Evolutionary conservation across 2,329 filamentous ascomycete genomes (phyloP).

Genomic region (Calonectria hawksworthii): DNA sequence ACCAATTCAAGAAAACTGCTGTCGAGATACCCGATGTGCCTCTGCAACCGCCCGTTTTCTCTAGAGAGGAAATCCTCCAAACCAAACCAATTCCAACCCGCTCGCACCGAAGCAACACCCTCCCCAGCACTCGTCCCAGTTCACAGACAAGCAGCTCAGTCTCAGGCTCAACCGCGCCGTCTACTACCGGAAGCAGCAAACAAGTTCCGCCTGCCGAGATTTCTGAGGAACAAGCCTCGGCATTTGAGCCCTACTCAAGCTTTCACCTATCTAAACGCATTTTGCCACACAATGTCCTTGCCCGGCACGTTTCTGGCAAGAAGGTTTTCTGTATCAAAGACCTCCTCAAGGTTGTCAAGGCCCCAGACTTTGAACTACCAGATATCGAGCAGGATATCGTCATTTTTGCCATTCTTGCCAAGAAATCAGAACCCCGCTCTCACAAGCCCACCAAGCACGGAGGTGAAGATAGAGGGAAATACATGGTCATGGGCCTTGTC

Average conservation of each 20-base stretch:
- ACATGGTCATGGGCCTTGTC: conserved; percentile 91
- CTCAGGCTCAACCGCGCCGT: conserved; percentile 26
- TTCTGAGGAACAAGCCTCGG: conserved; percentile 49
- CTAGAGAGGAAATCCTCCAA: conserved; percentile 72
- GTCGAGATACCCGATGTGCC: conserved; percentile 66
- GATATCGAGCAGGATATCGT: conserved; percentile 90
- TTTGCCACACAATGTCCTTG: conserved; percentile 84
- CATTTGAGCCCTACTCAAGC: conserved; percentile 89
- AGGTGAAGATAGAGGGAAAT: conserved; percentile 78
- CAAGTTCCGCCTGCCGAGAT: conserved; percentile 30
- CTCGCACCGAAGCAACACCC: conserved; percentile 61
- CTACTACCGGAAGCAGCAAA: conserved; percentile 29
- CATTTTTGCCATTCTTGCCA: conserved; percentile 87
- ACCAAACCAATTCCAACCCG: conserved; percentile 42
- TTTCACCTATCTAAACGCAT: conserved; percentile 87
- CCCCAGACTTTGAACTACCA: conserved; percentile 85
- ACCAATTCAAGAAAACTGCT: conserved; percentile 70
- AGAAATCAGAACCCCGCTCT: conserved; percentile 84
- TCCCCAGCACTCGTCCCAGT: conserved; percentile 48
- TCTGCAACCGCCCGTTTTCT: conserved; percentile 66
- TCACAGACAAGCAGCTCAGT: conserved; percentile 34
- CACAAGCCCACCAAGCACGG: conserved; percentile 65
- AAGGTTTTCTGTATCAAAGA: conserved; percentile 84
- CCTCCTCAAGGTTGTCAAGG: conserved; percentile 84
- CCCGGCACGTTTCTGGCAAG: conserved; percentile 83